phyloP scores from a whole-genome alignment of 768 basidiomycete genomes.

The Suillus placidus region DNA sequence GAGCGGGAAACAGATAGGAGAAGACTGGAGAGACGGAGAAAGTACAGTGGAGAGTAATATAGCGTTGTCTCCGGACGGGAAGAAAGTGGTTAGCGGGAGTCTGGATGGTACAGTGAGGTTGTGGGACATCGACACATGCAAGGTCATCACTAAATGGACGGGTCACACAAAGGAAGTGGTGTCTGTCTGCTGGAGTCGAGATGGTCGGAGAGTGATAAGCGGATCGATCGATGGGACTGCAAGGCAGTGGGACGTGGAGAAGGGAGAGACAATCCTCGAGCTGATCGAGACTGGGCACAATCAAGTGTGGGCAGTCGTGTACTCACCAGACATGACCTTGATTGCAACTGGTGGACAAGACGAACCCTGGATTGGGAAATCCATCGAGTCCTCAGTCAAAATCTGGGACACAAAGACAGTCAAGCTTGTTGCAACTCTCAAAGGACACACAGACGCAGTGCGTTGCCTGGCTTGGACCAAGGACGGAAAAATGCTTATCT shows the following conservation, averaged over 20 bases:
- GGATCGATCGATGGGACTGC: not conserved
- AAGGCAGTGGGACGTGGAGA: not conserved
- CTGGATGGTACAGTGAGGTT: too few relatives aligned
- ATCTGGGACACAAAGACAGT: not conserved
- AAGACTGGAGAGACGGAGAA: not conserved
- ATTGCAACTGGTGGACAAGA: too few relatives aligned
- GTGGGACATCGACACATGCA: too few relatives aligned
- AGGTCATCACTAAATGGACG: too few relatives aligned
- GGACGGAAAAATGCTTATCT: not conserved
- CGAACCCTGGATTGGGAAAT: too few relatives aligned
- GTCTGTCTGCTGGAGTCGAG: not conserved
- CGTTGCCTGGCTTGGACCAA: not conserved
- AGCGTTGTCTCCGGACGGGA: not conserved
- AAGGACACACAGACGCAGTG: not conserved
- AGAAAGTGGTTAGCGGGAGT: too few relatives aligned
- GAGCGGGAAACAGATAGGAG: not conserved
- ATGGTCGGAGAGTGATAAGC: not conserved
- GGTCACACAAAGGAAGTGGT: too few relatives aligned
- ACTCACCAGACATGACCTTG: too few relatives aligned
- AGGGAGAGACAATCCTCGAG: not conserved
- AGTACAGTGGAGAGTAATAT: rapidly evolving
- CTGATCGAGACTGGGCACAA: too few relatives aligned
- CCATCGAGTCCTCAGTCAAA: too few relatives aligned
- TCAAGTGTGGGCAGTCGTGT: too few relatives aligned
- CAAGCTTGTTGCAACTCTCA: not conserved